Base-by-base conservation (phyloP, 495 filamentous ascomycete species). In the Penicillium roqueforti region DNA sequence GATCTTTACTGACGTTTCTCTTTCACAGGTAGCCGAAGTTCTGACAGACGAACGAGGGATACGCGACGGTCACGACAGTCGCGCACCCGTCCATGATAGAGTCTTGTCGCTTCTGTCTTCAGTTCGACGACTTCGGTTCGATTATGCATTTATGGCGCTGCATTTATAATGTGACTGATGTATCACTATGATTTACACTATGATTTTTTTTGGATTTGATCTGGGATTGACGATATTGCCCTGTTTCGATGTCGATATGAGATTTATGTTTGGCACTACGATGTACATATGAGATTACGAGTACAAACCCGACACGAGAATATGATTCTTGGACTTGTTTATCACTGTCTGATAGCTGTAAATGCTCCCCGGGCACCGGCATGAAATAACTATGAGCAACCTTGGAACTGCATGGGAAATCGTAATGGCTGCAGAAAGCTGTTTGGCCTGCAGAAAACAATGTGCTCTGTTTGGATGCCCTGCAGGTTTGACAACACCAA, bases 41-140 rank as follows among this genome's bases (percentile, higher is more conserved):
- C 77, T 53, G 78, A 76, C 61, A 58, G 75, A 65, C 72, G 74
- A 52, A 80, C 75, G 22, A 61, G 74, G 60, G 67, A 75, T 28
- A 74, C 73, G 25, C 68, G 77, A 55, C 70, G 74, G 53, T 73
- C 72, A 32, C 60, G 74, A 59, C 56, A 66, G 65, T 75, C 69
- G 46, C 65, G 68, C 32, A 57, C 63, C 54, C 67, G 69, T 53
- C 63, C 36, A 67, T 59, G 48, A 60, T 26, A 25, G 56, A 20
- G 9, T 19, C 25, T 39, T 38, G 28, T 18, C n/a, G 28, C 41
- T 11, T 31, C 28, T 13, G 22, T 34, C 31, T 43, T 18, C 19
- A 46, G 28, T 42, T 39, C 38, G 29, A 39, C 23, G 18, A 42
- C 51, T 40, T 51, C 20, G 31, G 29, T 45, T 54, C 52, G 50